Conservation (phyloP, 768 basidiomycete species). For the Boletus eberwhitei region DNA sequence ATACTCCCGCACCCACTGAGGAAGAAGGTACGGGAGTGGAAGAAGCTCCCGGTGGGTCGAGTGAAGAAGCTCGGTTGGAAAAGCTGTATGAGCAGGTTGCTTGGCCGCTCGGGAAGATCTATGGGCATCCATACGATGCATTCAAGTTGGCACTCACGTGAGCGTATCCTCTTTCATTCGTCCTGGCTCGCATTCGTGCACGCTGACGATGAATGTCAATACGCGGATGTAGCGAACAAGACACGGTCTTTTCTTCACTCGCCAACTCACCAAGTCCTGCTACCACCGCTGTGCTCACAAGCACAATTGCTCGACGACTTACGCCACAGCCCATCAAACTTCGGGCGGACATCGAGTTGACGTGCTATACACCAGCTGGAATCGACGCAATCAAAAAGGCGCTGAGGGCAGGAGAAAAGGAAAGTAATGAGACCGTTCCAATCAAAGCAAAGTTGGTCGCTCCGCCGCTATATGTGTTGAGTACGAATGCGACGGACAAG, state of each 20-base stretch:
- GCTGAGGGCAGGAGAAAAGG: constrained; percentile 80
- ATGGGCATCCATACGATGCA: constrained; percentile 95
- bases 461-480: constrained; percentile 93
- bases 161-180: constrained; percentile 28
- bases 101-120: constrained; percentile 91
- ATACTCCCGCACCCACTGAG: constrained; percentile 26
- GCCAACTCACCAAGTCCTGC: constrained; percentile 51
- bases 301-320: constrained; percentile 89
- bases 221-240: constrained; percentile 50
- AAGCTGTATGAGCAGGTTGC: constrained; percentile 85
- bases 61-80: constrained; percentile 80
- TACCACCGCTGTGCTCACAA: constrained; percentile 60
- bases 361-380: constrained; percentile 92
- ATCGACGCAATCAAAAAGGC: constrained; percentile 97
- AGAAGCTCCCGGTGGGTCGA: constrained; percentile 34
- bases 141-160: constrained; percentile 96
- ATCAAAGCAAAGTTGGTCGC: constrained; percentile 98
- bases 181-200: constrained; percentile 31
- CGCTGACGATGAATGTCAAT: not conserved
- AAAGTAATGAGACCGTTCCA: constrained; percentile 85
- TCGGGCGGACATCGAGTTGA: constrained; percentile 95
- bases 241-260: constrained; percentile 77
- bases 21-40: constrained; percentile 27
- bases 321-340: constrained; percentile 99
- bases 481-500: constrained; percentile 97